Base-by-base conservation (phyloP, 306 rosid species). In the Malus sylvestris region DNA sequence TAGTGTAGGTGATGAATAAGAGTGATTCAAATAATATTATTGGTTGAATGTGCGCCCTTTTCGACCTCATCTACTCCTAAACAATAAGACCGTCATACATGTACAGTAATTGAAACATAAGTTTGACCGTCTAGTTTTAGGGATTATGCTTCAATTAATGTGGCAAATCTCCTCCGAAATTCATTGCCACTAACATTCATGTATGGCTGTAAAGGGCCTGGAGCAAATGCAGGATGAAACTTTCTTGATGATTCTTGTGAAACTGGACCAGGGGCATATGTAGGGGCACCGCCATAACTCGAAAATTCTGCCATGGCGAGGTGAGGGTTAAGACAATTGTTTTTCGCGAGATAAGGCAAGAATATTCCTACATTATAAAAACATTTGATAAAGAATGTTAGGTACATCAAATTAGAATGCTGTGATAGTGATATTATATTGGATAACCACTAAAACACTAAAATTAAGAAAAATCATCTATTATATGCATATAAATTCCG, bases 341-440 rank as follows among this genome's bases (percentile, higher is more conserved):
- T 60, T 81, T 82, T 82, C 83, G 19, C 95, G 0, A 89, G 87
- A 49, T 89, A 87, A 0, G 96, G 89, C 75, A 93, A 86, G 69
- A 85, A 83, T 11, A 91, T 92, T 42, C 96, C 91, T 87, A 89
- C 79, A 20, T 38, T 13, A 3, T 61, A 57, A 58, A 58, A n/a
- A 35, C 23, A 72, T 38, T 38, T 38, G 42, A 38, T 38, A 38
- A 38, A 38, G 42, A 38, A 38, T 38, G 2, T 38, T 15, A 5
- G 55, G 45, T 42, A 51, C 20, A 51, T 51, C 55, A 51, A 51
- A 6, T 51, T 51, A 51, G 55, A 51, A 15, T 7, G 11, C 27
- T n/a, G 0, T 57, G 18, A 60, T 25, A 60, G 0, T 57, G 18
- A 60, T 25, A 60, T 3, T n/a, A 64, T 33, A 4, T 32, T 16